Base-by-base conservation (phyloP, 176 grass and related monocot species). In the Calamus simplicifolius region DNA sequence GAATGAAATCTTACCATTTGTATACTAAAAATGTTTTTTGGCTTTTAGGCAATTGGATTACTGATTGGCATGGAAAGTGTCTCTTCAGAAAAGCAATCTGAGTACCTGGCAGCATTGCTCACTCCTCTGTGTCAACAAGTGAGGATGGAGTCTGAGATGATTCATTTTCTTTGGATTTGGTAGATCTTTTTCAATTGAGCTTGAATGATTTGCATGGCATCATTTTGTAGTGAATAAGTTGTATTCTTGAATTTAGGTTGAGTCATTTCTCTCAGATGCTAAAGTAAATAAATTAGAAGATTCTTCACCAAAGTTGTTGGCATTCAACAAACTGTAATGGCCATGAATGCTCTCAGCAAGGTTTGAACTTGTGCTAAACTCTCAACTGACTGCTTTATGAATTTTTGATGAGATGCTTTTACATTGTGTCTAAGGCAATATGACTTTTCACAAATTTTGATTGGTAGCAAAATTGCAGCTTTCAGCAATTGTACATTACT, bases 261-360 rank as follows among this genome's bases (percentile, higher is more conserved):
- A 96, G 58, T 80, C 67, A 59, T 61, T 87, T 79, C 63, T 90
- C 59, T 72, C 83, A 27, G 75, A 90, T 80, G 71, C 78, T 56
- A 90, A 96, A 88, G 29, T 57, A 54, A 59, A 73, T 80, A 78
- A 69, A 27, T 76, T 85, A 27, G 83, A 88, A 51, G 92, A 90
- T 73, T 80, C 78, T 57, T 85, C 83, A 48, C 62, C 69, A 50
- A 85, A 68, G 68, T 63, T 1, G 52, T 66, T 16, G 74, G 52
- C 30, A 71, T 90, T 63, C 92, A 88, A 64, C 92, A 88, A 56
- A 96, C 90, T 66, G 87, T 90, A 54, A 74, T 82, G 82, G 92
- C 92, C 54, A 73, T 96, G 57, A 87, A 82, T 88, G 89, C 89
- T 74, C 62, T 90, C 69, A 90, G 80, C 87, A 96, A 96, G 92